Evolutionary conservation across 2,329 filamentous ascomycete species (phyloP).

Genomic region (Fusarium mundagurra): DNA sequence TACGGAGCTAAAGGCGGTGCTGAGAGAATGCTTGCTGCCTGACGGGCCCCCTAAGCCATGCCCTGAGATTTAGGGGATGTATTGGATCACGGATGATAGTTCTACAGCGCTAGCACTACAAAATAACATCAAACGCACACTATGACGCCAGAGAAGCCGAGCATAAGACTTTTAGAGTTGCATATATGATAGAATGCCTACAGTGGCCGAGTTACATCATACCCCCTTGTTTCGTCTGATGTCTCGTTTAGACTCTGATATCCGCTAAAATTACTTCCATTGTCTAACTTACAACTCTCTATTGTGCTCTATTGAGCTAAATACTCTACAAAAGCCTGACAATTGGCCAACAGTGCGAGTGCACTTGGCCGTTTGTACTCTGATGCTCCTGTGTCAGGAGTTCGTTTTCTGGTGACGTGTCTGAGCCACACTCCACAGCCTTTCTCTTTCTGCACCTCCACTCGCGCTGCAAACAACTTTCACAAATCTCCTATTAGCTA

Average conservation of each 20-base stretch:
- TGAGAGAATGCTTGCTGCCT: slow-evolving; percentile 7
- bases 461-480: neutral
- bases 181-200: neutral
- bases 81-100: neutral
- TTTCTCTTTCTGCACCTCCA: neutral
- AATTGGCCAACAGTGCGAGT: neutral
- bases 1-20: too few species aligned
- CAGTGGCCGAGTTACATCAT: neutral
- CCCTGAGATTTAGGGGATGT: slow-evolving; percentile 2
- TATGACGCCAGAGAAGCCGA: neutral
- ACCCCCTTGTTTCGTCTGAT: neutral
- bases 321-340: neutral
- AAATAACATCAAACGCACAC: neutral
- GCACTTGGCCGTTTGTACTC: neutral
- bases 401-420: neutral
- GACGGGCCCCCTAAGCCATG: neutral
- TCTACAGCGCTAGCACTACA: neutral
- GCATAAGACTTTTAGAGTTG: too few species aligned
- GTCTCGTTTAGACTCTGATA: neutral
- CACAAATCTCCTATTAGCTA: neutral
- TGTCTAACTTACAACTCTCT: neutral
- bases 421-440: neutral
- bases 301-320: neutral
- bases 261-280: neutral
- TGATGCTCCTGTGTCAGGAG: neutral